Base-by-base conservation (phyloP, 2,329 filamentous ascomycete genomes). In the Aspergillus eucalypticola region DNA sequence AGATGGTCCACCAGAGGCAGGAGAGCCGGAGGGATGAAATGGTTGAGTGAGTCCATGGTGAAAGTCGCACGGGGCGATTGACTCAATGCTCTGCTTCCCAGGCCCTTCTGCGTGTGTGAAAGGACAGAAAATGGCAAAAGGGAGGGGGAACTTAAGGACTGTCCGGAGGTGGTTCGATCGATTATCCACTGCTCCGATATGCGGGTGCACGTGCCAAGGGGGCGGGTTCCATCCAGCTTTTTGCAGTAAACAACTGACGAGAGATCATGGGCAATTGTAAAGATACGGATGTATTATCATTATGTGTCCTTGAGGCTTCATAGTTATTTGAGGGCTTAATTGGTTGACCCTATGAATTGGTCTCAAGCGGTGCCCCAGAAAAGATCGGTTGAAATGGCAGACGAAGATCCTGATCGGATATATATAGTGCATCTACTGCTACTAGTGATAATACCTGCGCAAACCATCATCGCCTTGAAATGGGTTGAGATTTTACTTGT, bases 31-130 rank as follows among this genome's bases (percentile, higher is more conserved):
- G 70, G 70, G 11, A 73, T 51, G 29, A 62, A 67, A 4, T 64
- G 60, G 11, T 65, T 46, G 21, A 70, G 63, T 25, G 58, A 61
- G 35, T 66, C 69, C 72, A 75, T 75, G 46, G 52, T 68, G 65
- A 50, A 38, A 35, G 32, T 46, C 46, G 56, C 32, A 27, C 35
- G 56, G 60, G 54, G 59, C 41, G 64, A 63, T 67, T 67, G 65
- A 48, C 58, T 52, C 58, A 58, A 53, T 60, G 23, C 27, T 27
- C 39, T 25, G 27, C 32, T 59, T 53, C 51, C 51, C 60, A 51
- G 55, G 23, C n/a, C 39, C 21, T 48, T 50, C 23, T 44, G 29
- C 32, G 41, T 11, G 49, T 23, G 44, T 32, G 44, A 50, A 27
- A 48, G n/a, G 23, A 27, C 19, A 46, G 27, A 23, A 50, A 38